Conservation (phyloP, 2,329 filamentous ascomycete species). For the Venturia pyrina region DNA sequence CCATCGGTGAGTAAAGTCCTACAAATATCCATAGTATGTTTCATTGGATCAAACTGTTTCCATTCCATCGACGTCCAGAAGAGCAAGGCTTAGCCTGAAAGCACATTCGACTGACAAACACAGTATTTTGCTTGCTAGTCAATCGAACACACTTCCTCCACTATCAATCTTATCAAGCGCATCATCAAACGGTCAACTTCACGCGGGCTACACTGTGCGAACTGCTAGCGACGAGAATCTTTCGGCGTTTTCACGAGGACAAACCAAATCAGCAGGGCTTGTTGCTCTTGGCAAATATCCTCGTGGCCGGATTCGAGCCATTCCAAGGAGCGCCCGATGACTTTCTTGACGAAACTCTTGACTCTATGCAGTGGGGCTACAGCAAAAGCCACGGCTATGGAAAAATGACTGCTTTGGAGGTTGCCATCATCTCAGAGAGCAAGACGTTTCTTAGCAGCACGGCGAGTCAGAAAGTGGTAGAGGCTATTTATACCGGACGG, state of each 20-base stretch:
- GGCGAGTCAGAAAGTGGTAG: conserved; percentile 70
- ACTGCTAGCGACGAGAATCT: conserved; percentile 65
- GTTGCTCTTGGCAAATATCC: conserved; percentile 64
- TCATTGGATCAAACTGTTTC: conserved; percentile 55
- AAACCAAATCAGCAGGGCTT: conserved; percentile 61
- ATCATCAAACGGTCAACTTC: conserved; percentile 71
- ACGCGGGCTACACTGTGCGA: conserved; percentile 73
- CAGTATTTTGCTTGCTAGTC: conserved; percentile 74
- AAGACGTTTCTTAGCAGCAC: conserved; percentile 69
- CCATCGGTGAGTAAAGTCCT: conserved; percentile 34
- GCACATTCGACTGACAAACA: background rate
- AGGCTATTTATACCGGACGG: conserved; percentile 71
- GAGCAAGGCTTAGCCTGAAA: background rate
- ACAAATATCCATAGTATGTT: conserved; percentile 35
- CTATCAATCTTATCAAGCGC: conserved; percentile 64
- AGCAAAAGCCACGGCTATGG: conserved; percentile 28
- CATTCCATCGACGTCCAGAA: no score
- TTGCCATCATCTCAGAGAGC: conserved; percentile 74
- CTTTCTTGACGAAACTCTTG: conserved; percentile 46
- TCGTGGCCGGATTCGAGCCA: conserved; percentile 75
- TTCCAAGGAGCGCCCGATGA: conserved; percentile 71
- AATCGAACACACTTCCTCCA: conserved; percentile 71
- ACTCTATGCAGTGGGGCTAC: conserved; percentile 34
- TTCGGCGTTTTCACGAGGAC: conserved; percentile 70
- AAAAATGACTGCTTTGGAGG: conserved; percentile 67